These are phyloP conservation scores for Moesziomyces globuligerus DNA, from an alignment of 1,284 basidiomycete species.

Conservation along the genomic window DNA sequence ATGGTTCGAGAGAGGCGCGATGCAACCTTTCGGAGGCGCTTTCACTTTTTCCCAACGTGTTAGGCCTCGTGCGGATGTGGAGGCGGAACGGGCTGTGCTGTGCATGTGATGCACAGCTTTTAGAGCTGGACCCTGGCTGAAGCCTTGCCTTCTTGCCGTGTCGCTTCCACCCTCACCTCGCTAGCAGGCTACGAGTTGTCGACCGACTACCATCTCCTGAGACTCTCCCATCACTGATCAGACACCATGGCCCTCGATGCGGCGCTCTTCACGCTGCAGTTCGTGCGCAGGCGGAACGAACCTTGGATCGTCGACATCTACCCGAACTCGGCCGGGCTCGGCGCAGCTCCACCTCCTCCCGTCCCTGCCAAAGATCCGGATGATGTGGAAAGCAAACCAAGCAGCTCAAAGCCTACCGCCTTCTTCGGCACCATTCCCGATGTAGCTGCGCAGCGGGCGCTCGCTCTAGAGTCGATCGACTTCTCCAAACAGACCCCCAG, in stretches of 20 bases:
- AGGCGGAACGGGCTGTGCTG: constrained; percentile 1
- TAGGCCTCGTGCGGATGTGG: too few species aligned
- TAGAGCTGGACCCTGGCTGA: constrained; percentile 15
- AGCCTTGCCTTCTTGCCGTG: neutral
- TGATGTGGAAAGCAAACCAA: neutral
- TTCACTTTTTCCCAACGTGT: too few species aligned
- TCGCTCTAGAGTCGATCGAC: constrained; percentile 28
- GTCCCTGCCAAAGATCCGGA: constrained; percentile 26
- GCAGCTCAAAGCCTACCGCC: constrained; percentile 13
- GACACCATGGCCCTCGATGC: constrained; percentile 46
- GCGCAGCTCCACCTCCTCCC: constrained; percentile 8
- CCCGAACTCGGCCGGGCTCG: constrained; percentile 7
- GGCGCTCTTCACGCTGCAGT: constrained; percentile 50
- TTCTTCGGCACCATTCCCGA: constrained; percentile 43
- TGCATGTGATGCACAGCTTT: constrained; percentile 4
- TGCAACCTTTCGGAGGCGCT: neutral
- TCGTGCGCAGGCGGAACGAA: constrained; percentile 29
- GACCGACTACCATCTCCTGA: neutral
- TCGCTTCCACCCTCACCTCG: neutral
- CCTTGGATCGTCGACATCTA: constrained; percentile 51
- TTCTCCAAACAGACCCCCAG: constrained; percentile 31
- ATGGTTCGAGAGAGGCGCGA: too few species aligned
- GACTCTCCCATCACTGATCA: neutral
- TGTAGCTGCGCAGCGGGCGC: constrained; percentile 21
- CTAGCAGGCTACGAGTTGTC: neutral